Conservation (phyloP, 225 moss, liverwort and hornwort species). For the Physcomitrium patens region DNA sequence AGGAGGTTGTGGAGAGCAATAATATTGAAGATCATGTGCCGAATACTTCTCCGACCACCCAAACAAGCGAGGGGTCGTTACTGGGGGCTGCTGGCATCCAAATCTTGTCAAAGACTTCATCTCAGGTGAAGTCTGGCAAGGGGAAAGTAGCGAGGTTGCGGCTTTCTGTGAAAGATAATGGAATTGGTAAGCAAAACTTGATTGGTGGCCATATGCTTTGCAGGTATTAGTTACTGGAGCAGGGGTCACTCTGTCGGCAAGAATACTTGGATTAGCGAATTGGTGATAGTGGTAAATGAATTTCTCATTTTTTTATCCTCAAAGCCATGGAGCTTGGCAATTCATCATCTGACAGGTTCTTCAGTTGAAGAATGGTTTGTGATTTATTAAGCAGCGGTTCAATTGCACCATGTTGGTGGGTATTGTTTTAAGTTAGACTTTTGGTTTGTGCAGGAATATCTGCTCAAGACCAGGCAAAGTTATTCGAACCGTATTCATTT, state of each 20-base stretch:
- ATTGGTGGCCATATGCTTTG: neutral
- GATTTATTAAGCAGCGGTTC: neutral
- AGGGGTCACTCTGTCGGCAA: neutral
- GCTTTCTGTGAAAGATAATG: slow-evolving; percentile 76
- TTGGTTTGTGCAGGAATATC: slow-evolving; percentile 61
- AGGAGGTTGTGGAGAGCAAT: slow-evolving; percentile 57
- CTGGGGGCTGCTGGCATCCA: slow-evolving; percentile 39
- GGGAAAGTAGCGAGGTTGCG: slow-evolving; percentile 68
- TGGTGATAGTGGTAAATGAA: neutral
- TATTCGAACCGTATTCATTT: slow-evolving; percentile 82
- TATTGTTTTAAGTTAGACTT: neutral
- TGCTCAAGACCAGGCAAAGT: slow-evolving; percentile 59
- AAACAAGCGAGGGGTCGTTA: slow-evolving; percentile 43
- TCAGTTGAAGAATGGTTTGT: neutral
- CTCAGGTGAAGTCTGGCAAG: slow-evolving; percentile 38
- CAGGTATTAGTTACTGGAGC: neutral
- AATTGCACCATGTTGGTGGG: neutral
- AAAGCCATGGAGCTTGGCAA: no score
- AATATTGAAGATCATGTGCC: slow-evolving; percentile 17
- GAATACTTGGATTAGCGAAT: neutral
- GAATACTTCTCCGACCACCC: slow-evolving; percentile 11
- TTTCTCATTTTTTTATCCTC: neutral
- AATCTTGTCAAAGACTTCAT: slow-evolving; percentile 43
- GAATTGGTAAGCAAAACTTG: slow-evolving; percentile 51
- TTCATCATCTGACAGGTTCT: neutral